Percentiles rank a stretch among this genome's conserved stretches.
Conservation (phyloP, 345 rosid species). For the Erysimum cheiranthoides region DNA sequence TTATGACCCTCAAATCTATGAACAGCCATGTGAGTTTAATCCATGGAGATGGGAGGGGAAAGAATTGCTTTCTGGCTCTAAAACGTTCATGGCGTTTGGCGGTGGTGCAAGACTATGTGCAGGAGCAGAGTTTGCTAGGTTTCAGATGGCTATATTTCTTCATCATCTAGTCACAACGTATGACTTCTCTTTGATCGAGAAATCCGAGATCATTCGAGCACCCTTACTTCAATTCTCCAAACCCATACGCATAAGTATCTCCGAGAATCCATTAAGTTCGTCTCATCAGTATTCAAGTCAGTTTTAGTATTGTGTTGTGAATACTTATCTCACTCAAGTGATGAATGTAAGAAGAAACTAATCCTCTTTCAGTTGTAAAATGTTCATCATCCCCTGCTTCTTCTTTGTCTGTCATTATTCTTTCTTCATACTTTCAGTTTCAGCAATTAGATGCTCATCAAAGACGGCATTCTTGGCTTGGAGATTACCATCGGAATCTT, state of each 20-base stretch:
- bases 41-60: constrained; percentile 57
- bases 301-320: neutral
- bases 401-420: too few relatives aligned
- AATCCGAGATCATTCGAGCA: constrained; percentile 36
- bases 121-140: constrained; percentile 55
- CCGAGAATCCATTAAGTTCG: neutral
- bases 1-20: constrained; percentile 42
- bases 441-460: constrained; percentile 53
- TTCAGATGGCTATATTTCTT: constrained; percentile 49
- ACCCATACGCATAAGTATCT: constrained; percentile 30
- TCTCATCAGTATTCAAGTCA: neutral
- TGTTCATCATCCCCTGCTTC: too few relatives aligned
- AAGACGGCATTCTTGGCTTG: constrained; percentile 51
- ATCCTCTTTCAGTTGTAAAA: neutral
- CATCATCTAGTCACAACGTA: constrained; percentile 45
- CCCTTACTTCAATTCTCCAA: constrained; percentile 37
- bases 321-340: neutral
- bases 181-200: constrained; percentile 39
- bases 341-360: neutral
- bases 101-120: constrained; percentile 56
- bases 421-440: constrained; percentile 47
- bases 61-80: constrained; percentile 47
- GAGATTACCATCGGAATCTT: constrained; percentile 47
- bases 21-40: constrained; percentile 47
- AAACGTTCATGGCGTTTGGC: constrained; percentile 58